Evolutionary conservation across 805 yeast species (phyloP).

Genomic region (Metschnikowia noctiluminum): DNA sequence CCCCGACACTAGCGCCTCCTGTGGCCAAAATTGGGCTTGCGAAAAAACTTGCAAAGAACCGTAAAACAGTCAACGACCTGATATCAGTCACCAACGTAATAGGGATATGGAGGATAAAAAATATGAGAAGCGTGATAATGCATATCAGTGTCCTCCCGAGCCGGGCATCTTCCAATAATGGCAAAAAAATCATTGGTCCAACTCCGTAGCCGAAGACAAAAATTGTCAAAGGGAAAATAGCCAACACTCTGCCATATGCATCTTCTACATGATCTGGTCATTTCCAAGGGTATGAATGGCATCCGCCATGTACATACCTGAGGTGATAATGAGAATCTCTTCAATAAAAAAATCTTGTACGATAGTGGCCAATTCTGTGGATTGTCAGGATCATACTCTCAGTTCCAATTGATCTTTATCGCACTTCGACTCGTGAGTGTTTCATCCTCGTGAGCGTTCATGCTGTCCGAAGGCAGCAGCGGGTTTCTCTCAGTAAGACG

Average conservation of each 20-base stretch:
- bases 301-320: slow-evolving; percentile 54
- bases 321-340: slow-evolving; percentile 43
- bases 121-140: slow-evolving; percentile 43
- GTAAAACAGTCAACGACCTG: slow-evolving; percentile 46
- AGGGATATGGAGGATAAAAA: slow-evolving; percentile 53
- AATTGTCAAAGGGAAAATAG: slow-evolving; percentile 49
- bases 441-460: neutral
- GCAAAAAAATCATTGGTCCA: slow-evolving; percentile 58
- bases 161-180: slow-evolving; percentile 52
- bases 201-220: slow-evolving; percentile 60
- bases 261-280: slow-evolving; percentile 40
- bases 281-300: slow-evolving; percentile 55
- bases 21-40: slow-evolving; percentile 56
- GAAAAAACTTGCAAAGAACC: slow-evolving; percentile 53
- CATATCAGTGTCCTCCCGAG: slow-evolving; percentile 54
- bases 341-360: slow-evolving; percentile 38
- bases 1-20: slow-evolving; percentile 58
- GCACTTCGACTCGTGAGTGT: neutral
- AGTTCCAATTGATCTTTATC: slow-evolving; percentile 28
- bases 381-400: slow-evolving; percentile 50
- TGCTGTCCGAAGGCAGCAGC: neutral
- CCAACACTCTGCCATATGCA: slow-evolving; percentile 43
- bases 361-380: slow-evolving; percentile 54
- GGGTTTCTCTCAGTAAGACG: neutral
- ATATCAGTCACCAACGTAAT: slow-evolving; percentile 49